phyloP scores from a whole-genome alignment of 495 filamentous ascomycete genomes.

The Bryoglossum gracile region DNA sequence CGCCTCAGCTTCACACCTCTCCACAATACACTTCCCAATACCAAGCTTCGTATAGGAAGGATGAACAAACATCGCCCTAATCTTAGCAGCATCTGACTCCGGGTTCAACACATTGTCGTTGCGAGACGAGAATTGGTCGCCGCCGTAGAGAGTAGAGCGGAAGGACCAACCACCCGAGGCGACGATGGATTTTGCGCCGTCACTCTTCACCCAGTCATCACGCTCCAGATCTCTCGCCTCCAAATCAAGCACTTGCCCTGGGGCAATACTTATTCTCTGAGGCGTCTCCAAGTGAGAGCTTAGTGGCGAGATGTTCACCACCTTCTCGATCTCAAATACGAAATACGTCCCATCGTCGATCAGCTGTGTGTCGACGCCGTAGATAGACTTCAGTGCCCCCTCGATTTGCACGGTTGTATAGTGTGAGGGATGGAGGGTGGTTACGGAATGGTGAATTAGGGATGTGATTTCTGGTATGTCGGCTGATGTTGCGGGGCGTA shows the following conservation, averaged over 20 bases:
- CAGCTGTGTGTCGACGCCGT: too few species aligned
- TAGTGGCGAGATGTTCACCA: too few species aligned
- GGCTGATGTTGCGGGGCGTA: too few species aligned
- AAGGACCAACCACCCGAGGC: constrained; percentile 14
- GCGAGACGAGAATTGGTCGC: constrained; percentile 3
- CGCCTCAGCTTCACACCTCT: constrained; percentile 5
- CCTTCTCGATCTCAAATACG: too few species aligned
- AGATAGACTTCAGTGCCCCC: too few species aligned
- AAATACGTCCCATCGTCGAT: too few species aligned
- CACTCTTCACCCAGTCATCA: not conserved
- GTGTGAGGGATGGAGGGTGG: too few species aligned
- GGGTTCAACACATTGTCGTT: constrained; percentile 7
- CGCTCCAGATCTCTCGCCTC: not conserved
- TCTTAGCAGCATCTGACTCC: constrained; percentile 6
- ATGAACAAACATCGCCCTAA: constrained; percentile 15
- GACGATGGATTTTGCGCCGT: constrained; percentile 1
- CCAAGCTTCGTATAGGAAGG: constrained; percentile 4
- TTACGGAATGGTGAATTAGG: too few species aligned
- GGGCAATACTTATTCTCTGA: too few species aligned
- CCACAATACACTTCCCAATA: constrained; percentile 2
- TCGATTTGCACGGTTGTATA: too few species aligned
- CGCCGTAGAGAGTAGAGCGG: constrained; percentile 7
- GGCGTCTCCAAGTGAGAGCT: too few species aligned
- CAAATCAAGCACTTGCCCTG: not conserved
- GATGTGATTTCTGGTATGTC: too few species aligned